Evolutionary conservation across 2,329 filamentous ascomycete species (phyloP), one percentile per base, ranked within the genome.

Genomic region (Dactylella cylindrospora): DNA sequence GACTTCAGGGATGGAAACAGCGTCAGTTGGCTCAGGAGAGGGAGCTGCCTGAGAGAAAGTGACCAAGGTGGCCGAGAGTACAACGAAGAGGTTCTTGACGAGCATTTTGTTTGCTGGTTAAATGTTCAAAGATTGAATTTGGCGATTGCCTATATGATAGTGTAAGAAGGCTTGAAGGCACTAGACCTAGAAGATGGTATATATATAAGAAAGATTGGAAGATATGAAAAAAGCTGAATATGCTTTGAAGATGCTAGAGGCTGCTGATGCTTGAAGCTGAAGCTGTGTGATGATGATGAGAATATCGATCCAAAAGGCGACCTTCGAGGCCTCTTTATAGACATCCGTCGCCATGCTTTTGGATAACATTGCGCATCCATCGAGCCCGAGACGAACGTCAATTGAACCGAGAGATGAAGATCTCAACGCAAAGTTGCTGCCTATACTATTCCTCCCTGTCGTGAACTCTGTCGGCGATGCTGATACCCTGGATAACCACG

Each of bases 61-160:
- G 1, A 25, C 25, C 29, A 50, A 40, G n/a, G 45, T 40, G 23
- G 33, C 36, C 3, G 45, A 39, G 25, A 50, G 35, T 29, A 50
- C 10, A 7, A 50, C 10, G 5, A 50, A 9, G 31, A 50, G 8
- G 15, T 50, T 50, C 12, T 40, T 50, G 35, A 50, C 29, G n/a
- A 22, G 45, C 45, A 50, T 50, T 40, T 22, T 39, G 33, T 13
- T 3, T 29, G 22, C 39, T 1, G 25, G 20, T n/a, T n/a, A 22
- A n/a, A 41, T 41, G 8, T 36, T 36, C 8, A 2, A n/a, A 3
- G 20, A n/a, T 36, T 13, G 41, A 35, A 20, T 35, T 20, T 38
- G 13, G n/a, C n/a, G n/a, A n/a, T n/a, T n/a, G n/a, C n/a, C n/a
- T n/a, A n/a, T n/a, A n/a, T n/a, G n/a, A n/a, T n/a, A n/a, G n/a